Conservation (phyloP, 495 filamentous ascomycete species). For the Coniosporium apollinis region DNA sequence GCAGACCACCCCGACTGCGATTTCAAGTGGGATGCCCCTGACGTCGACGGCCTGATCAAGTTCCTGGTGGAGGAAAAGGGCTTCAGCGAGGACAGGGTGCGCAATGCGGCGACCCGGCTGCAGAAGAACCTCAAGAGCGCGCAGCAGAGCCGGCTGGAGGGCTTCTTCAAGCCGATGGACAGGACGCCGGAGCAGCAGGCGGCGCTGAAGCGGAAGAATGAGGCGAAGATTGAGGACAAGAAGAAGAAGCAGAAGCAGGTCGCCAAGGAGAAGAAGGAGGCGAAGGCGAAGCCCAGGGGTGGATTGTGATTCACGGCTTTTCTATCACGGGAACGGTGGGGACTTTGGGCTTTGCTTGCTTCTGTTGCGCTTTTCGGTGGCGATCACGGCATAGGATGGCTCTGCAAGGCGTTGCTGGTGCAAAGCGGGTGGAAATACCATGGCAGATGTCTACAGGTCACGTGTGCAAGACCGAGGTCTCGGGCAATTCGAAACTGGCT, state of each 20-base stretch:
- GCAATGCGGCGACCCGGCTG: slow-evolving; percentile 54
- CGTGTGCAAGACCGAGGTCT: too few relatives aligned
- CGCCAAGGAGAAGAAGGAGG: slow-evolving; percentile 72
- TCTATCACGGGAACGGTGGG: too few relatives aligned
- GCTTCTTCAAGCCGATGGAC: slow-evolving; percentile 92
- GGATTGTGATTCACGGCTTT: too few relatives aligned
- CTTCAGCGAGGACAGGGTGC: slow-evolving; percentile 87
- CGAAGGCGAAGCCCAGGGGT: slow-evolving; percentile 75
- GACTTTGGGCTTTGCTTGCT: too few relatives aligned
- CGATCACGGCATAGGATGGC: too few relatives aligned
- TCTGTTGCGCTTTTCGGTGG: too few relatives aligned
- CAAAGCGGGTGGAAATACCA: too few relatives aligned
- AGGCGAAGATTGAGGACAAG: slow-evolving; percentile 71
- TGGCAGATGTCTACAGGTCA: too few relatives aligned
- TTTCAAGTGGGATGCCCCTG: slow-evolving; percentile 92
- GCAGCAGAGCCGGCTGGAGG: slow-evolving; percentile 84
- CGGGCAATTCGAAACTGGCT: too few relatives aligned
- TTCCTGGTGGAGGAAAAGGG: slow-evolving; percentile 89
- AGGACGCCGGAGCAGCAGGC: slow-evolving; percentile 73
- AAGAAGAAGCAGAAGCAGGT: slow-evolving; percentile 90
- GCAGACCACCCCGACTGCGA: slow-evolving; percentile 77
- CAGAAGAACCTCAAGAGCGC: slow-evolving; percentile 75
- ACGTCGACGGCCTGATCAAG: slow-evolving; percentile 72
- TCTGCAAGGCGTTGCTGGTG: too few relatives aligned
- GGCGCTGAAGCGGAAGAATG: slow-evolving; percentile 76